Conservation (phyloP, 345 rosid species). For the Linum usitatissimum region DNA sequence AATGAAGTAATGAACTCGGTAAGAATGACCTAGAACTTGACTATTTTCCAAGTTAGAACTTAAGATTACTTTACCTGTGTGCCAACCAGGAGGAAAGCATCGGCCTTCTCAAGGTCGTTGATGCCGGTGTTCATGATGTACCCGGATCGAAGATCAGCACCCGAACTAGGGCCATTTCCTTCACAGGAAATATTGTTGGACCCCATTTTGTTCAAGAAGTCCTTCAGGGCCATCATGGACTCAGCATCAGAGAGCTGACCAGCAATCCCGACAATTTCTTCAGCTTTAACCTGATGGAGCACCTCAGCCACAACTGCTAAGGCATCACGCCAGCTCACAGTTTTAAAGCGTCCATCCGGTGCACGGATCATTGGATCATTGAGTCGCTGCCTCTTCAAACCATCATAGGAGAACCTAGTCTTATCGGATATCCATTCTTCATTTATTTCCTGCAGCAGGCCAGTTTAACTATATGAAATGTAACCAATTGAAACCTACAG, state of each 20-base stretch:
- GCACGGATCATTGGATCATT: conserved; percentile 98
- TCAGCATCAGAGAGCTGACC: conserved; percentile 95
- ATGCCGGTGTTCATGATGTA: conserved; percentile 85
- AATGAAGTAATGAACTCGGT: not conserved
- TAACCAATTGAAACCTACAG: not conserved
- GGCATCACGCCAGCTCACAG: conserved; percentile 95
- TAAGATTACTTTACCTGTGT: conserved; percentile 50
- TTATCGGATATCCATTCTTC: conserved; percentile 99
- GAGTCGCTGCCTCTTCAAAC: conserved; percentile 95
- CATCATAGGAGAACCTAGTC: conserved; percentile 91
- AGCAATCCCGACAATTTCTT: conserved; percentile 81
- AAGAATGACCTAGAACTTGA: not conserved
- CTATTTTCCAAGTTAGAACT: not conserved
- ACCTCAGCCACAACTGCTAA: conserved; percentile 83
- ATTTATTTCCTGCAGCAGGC: conserved; percentile 71
- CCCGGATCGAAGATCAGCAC: conserved; percentile 87
- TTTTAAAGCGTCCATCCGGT: conserved; percentile 79
- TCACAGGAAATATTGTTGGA: conserved; percentile 89
- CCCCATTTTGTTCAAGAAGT: conserved; percentile 87
- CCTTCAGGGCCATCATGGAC: conserved; percentile 96
- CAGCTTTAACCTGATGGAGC: conserved; percentile 60
- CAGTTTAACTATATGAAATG: conserved; percentile 9
- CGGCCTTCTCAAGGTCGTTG: conserved; percentile 89
- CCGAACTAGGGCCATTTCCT: conserved; percentile 65
- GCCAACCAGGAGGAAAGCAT: conserved; percentile 86